Evolutionary conservation across 2,329 filamentous ascomycete genomes (phyloP).

Genomic region (Lomentospora prolificans): DNA sequence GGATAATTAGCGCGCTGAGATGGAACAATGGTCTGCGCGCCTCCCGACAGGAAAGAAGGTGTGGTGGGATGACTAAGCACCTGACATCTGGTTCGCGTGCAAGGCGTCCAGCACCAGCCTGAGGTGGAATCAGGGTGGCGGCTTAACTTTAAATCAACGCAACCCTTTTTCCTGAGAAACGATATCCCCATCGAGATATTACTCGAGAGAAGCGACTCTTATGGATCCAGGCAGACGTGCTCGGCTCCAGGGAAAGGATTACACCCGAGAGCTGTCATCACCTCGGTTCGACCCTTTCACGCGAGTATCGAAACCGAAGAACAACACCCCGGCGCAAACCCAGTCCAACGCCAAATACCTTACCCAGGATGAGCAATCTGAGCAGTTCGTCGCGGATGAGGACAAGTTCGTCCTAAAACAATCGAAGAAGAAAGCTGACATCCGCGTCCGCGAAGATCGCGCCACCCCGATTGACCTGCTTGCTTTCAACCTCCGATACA

Average conservation of each 20-base stretch:
- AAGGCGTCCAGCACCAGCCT: too few relatives aligned
- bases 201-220: too few relatives aligned
- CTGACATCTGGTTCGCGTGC: too few relatives aligned
- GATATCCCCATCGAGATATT: too few relatives aligned
- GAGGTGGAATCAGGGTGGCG: too few relatives aligned
- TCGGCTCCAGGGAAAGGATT: conserved; percentile 42
- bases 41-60: too few relatives aligned
- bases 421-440: conserved; percentile 94
- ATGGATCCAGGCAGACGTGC: conserved; percentile 48
- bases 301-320: conserved; percentile 43
- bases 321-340: conserved; percentile 18
- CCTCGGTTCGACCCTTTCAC: conserved; percentile 45
- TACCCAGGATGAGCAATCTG: conserved; percentile 67
- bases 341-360: conserved; percentile 35
- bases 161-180: too few relatives aligned
- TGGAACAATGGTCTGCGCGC: too few relatives aligned
- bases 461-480: conserved; percentile 91
- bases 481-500: conserved; percentile 78
- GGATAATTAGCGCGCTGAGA: too few relatives aligned
- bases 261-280: conserved; percentile 39
- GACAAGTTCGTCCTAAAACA: conserved; percentile 94
- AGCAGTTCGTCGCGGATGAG: conserved; percentile 84
- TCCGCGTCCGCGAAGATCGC: conserved; percentile 82
- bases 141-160: too few relatives aligned
- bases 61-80: too few relatives aligned